Evolutionary conservation across 2,329 filamentous ascomycete species (phyloP).

Genomic region (Alternaria burnsii): DNA sequence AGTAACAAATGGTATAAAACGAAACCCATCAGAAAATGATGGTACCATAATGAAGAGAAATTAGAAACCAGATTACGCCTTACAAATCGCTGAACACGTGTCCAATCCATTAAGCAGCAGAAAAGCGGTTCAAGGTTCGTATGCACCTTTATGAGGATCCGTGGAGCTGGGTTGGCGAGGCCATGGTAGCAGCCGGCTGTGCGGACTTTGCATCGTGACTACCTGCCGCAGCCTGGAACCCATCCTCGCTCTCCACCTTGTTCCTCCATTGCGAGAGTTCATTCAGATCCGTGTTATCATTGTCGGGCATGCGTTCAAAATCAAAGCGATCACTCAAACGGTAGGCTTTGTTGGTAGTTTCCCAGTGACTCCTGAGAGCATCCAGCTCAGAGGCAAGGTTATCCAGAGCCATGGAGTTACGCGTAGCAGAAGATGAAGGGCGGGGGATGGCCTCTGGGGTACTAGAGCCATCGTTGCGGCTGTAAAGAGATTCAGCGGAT

Average conservation of each 20-base stretch:
- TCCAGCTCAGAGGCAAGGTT: conserved; percentile 92
- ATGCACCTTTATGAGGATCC: conserved; percentile 3
- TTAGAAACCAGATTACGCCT: not conserved
- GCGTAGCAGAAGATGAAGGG: conserved; percentile 46
- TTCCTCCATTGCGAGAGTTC: conserved; percentile 49
- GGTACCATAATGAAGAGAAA: conserved; percentile 6
- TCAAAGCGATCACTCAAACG: conserved; percentile 89
- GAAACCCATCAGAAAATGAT: conserved; percentile 9
- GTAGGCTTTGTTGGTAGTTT: conserved; percentile 94
- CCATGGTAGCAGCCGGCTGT: conserved; percentile 4
- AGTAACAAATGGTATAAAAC: conserved; percentile 18
- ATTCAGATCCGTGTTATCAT: conserved; percentile 41
- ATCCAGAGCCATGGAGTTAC: conserved; percentile 79
- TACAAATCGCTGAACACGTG: not conserved
- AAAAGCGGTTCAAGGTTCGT: not conserved
- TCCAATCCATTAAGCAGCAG: conserved; percentile 7
- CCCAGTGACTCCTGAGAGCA: conserved; percentile 89
- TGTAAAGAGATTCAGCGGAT: conserved; percentile 62
- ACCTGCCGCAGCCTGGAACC: conserved; percentile 19
- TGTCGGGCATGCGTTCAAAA: conserved; percentile 68
- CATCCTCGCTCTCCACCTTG: conserved; percentile 43
- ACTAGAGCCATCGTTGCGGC: conserved; percentile 49
- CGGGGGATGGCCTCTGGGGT: conserved; percentile 44
- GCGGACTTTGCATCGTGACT: conserved; percentile 9
- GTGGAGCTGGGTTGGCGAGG: conserved; percentile 7